Conservation (phyloP, 1,284 basidiomycete species). For the Leccinum griseonigrum region DNA sequence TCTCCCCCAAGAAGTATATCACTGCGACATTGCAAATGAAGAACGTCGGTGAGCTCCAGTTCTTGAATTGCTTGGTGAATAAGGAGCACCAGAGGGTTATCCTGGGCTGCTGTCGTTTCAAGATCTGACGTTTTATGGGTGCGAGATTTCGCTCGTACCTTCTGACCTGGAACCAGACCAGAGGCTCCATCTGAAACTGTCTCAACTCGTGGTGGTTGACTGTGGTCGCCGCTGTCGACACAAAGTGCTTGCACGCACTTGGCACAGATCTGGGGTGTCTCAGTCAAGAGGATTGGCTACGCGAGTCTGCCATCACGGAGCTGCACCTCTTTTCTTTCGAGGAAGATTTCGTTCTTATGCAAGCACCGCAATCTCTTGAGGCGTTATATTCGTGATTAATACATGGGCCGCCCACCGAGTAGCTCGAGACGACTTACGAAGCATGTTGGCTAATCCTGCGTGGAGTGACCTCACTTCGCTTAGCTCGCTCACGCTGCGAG, state of each 20-base stretch:
- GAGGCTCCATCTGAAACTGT: too few relatives aligned
- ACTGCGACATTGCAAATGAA: constrained; percentile 4
- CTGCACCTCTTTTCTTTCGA: neutral
- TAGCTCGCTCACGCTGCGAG: constrained; percentile 9
- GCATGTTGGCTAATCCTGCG: neutral
- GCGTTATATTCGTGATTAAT: neutral
- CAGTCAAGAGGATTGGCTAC: neutral
- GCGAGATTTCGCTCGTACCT: too few relatives aligned
- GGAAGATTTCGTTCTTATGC: neutral
- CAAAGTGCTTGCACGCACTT: constrained; percentile 1
- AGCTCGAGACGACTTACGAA: neutral
- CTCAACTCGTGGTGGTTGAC: too few relatives aligned
- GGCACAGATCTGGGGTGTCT: neutral
- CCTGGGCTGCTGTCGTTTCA: constrained; percentile 11
- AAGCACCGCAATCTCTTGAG: constrained; percentile 2
- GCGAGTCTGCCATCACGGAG: constrained; percentile 4
- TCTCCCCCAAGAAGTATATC: constrained; percentile 2
- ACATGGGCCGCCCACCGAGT: too few relatives aligned
- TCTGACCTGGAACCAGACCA: too few relatives aligned
- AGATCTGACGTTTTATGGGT: constrained; percentile 12
- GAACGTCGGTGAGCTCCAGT: constrained; percentile 22
- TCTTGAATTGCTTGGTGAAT: constrained; percentile 8
- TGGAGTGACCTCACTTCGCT: constrained; percentile 8
- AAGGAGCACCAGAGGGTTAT: constrained; percentile 15
- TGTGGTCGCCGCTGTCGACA: constrained; percentile 2